Conservation (phyloP, 176 grass and related monocot genomes). For the Urochloa ruziziensis region DNA sequence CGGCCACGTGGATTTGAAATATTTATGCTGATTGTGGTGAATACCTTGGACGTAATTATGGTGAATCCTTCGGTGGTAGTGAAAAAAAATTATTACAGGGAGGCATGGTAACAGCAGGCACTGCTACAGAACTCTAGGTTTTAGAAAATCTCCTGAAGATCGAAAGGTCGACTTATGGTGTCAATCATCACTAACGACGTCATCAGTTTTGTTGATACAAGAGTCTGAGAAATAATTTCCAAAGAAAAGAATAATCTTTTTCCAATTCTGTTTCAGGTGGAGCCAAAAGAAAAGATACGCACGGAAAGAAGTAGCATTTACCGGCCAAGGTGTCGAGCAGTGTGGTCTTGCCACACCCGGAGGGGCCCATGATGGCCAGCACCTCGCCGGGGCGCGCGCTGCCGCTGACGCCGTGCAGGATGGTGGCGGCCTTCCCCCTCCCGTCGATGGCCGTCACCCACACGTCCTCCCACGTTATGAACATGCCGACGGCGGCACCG, state of each 20-base stretch:
- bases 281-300: not conserved
- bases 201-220: too few species aligned
- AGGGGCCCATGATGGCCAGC: slow-evolving; percentile 54
- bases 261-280: not conserved
- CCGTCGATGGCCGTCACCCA: slow-evolving; percentile 35
- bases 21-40: too few species aligned
- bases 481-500: slow-evolving; percentile 27
- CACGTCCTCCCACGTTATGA: slow-evolving; percentile 44
- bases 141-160: too few species aligned
- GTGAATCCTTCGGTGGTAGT: too few species aligned
- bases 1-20: too few species aligned
- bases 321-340: slow-evolving; percentile 51
- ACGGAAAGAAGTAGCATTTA: not conserved
- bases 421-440: slow-evolving; percentile 6
- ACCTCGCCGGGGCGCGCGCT: slow-evolving; percentile 43
- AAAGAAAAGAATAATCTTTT: not conserved
- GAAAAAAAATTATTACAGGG: too few species aligned
- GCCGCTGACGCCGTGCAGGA: slow-evolving; percentile 37
- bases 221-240: too few species aligned
- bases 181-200: too few species aligned
- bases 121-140: too few species aligned
- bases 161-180: too few species aligned
- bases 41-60: too few species aligned
- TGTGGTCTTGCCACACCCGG: slow-evolving; percentile 48
- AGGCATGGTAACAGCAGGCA: too few species aligned